Base-by-base conservation (phyloP, 495 filamentous ascomycete species). In the Entonaema liquescens region DNA sequence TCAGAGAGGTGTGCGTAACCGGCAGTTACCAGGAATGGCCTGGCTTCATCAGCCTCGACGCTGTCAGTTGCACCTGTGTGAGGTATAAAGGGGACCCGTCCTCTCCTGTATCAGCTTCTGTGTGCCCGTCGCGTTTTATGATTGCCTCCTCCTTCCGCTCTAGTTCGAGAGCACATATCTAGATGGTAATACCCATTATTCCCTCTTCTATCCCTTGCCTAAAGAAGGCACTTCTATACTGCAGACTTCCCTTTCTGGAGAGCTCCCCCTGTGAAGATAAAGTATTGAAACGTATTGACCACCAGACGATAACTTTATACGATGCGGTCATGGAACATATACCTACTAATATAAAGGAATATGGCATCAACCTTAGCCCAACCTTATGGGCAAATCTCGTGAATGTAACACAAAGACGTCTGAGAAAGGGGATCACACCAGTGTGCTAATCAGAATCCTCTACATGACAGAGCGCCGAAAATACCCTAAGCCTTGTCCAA, bases 1-100 rank as follows among this genome's bases (percentile, higher is more conserved):
- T 62, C 21, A 12, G 15, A 62, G 60, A 68, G 56, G 55, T 17
- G 65, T 64, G 57, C 21, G 56, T 68, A 72, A 61, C 70, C 70
- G 70, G 59, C 29, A 72, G 53, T 54, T 62, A 40, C 55, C 5
- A 57, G 21, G 40, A 29, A 33, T 63, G 68, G 58, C 42, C 56
- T 31, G 19, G 17, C 29, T 66, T 44, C n/a, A 44, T 9, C 21
- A 62, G 47, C 63, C 68, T 71, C 68, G 68, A 71, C 25, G 26
- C 42, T 38, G 3, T 38, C 26, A 44, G 63, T 71, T 15, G 58
- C 42, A 71, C 59, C 21, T 72, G 69, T 67, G 69, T 31, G n/a
- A 72, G 59, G 59, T 67, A 59, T 67, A 67, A 59, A 64, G 17
- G 36, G 38, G 40, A 53, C 6, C 25, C 35, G 38, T 67, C 55